These are phyloP conservation scores for Aurifilum marmelostoma DNA, from an alignment of 2,329 filamentous ascomycete species.

Conservation along the genomic window DNA sequence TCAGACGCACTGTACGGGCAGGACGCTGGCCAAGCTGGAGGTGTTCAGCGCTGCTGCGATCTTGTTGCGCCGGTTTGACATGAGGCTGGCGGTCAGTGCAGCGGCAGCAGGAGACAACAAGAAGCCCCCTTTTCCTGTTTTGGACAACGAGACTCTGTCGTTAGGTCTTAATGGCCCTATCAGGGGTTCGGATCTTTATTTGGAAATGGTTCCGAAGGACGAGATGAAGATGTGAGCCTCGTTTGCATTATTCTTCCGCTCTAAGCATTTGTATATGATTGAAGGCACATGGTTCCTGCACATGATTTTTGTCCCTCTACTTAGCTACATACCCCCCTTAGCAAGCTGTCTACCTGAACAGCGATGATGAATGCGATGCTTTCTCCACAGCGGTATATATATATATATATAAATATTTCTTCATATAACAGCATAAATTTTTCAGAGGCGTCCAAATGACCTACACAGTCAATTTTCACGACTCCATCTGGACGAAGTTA, in stretches of 20 bases:
- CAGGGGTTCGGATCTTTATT: neutral
- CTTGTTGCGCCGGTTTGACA: slow-evolving; percentile 11
- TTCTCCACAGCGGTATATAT: too few species aligned
- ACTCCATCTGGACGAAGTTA: slow-evolving; percentile 3
- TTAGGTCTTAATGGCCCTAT: slow-evolving; percentile 9
- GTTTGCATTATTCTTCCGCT: neutral
- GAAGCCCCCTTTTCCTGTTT: neutral
- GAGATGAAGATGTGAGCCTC: neutral
- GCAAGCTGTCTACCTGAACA: neutral
- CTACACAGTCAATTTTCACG: neutral
- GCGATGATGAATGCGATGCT: neutral
- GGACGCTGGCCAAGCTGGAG: slow-evolving; percentile 11
- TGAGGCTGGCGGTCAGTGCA: neutral
- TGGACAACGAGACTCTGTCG: slow-evolving; percentile 6
- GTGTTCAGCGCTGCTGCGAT: slow-evolving; percentile 13
- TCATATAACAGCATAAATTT: too few species aligned
- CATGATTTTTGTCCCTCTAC: neutral
- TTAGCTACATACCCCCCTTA: neutral
- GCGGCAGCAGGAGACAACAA: neutral
- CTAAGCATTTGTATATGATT: neutral
- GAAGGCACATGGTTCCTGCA: too few species aligned
- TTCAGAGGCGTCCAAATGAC: neutral
- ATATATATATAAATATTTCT: too few species aligned
- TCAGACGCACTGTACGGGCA: slow-evolving; percentile 5
- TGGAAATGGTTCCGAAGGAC: neutral